Conservation (phyloP, 2,329 filamentous ascomycete genomes). For the Tolypocladium endophyticum region DNA sequence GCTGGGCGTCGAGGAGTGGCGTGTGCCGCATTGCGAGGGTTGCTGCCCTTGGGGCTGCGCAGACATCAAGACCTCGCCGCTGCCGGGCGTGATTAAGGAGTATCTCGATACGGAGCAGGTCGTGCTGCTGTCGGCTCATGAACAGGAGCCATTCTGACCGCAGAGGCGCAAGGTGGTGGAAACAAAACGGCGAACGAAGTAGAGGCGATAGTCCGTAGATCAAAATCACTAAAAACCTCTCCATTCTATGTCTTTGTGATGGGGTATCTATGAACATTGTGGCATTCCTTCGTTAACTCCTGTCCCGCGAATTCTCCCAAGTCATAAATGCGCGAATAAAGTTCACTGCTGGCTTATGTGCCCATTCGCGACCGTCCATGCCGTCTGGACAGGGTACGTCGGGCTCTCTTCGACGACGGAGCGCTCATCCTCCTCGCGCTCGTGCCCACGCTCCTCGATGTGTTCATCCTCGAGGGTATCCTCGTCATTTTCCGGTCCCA, state of each 20-base stretch:
- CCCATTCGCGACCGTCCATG: background rate
- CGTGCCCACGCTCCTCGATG: background rate
- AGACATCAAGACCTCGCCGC: background rate
- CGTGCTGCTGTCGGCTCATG: too few species aligned
- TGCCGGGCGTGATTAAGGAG: background rate
- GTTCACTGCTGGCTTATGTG: background rate
- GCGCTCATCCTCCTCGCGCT: background rate
- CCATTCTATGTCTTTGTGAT: background rate
- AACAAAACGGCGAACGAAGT: background rate
- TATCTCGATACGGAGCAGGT: background rate
- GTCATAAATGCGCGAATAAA: background rate
- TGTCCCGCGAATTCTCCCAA: background rate
- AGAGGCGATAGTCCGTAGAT: background rate
- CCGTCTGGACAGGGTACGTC: background rate
- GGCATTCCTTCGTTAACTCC: background rate
- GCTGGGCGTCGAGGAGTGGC: slow-evolving; percentile 2
- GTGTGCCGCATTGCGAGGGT: slow-evolving; percentile 1
- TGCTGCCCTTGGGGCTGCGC: slow-evolving; percentile 8
- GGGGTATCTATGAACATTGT: background rate
- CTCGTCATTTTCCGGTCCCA: background rate
- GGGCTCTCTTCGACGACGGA: background rate
- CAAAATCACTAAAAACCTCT: background rate
- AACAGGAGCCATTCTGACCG: too few species aligned
- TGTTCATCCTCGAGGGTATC: background rate
- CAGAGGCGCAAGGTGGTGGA: background rate